phyloP scores from a whole-genome alignment of 2,329 filamentous ascomycete genomes.

The Alternaria rosae region DNA sequence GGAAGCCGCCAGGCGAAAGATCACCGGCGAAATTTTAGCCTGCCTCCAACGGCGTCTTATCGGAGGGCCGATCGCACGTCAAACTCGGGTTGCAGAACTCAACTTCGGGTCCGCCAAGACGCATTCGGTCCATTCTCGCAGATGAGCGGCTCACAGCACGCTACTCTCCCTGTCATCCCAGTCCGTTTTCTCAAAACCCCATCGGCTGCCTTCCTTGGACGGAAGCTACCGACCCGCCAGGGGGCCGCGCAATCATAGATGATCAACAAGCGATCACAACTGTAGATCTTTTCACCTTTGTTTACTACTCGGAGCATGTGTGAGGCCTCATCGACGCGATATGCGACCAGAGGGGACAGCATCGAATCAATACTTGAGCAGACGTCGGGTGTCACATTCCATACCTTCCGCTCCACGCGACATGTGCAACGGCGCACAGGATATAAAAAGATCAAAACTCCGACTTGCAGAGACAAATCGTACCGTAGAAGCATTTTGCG shows the following conservation, averaged over 20 bases:
- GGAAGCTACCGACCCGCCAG: constrained; percentile 34
- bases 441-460: constrained; percentile 3
- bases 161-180: constrained; percentile 5
- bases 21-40: constrained; percentile 11
- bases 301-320: constrained; percentile 5
- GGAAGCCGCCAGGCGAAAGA: constrained; percentile 19
- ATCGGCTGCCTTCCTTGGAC: constrained; percentile 33
- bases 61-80: constrained; percentile 15
- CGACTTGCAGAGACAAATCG: not conserved
- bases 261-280: constrained; percentile 23
- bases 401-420: constrained; percentile 17
- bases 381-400: constrained; percentile 11
- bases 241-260: constrained; percentile 33
- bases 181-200: constrained; percentile 10
- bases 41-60: constrained; percentile 27
- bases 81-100: constrained; percentile 11
- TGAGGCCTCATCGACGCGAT: not conserved
- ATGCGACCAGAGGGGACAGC: constrained; percentile 21
- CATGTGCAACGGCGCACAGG: constrained; percentile 25
- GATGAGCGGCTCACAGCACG: constrained; percentile 2
- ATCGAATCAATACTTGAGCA: constrained; percentile 31
- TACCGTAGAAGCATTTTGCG: constrained; percentile 3
- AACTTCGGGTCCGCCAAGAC: constrained; percentile 16
- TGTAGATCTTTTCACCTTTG: constrained; percentile 24
- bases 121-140: constrained; percentile 12